Percentiles rank a stretch among this genome's conserved stretches.
These are phyloP conservation scores for Cercospora canescens DNA, from an alignment of 2,329 filamentous ascomycete species.

Conservation along the genomic window DNA sequence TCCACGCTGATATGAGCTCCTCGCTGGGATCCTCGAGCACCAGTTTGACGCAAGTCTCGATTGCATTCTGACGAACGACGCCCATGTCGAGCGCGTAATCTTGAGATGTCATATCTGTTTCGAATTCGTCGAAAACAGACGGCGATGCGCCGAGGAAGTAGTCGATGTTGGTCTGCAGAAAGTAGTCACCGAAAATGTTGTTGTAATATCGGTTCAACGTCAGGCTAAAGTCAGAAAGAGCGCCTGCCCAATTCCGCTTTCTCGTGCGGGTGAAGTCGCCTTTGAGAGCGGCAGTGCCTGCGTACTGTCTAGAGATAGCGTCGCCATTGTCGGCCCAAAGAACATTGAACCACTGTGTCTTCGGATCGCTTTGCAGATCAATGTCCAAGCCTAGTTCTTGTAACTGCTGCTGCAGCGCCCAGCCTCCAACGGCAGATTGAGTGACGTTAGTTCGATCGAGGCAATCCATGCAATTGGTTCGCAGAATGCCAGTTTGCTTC, in stretches of 20 bases:
- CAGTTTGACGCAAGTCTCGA: conserved; percentile 83
- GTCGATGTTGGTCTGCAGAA: conserved; percentile 94
- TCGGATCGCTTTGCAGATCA: conserved; percentile 71
- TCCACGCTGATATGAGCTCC: conserved; percentile 88
- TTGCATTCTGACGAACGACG: conserved; percentile 82
- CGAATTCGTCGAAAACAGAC: conserved; percentile 89
- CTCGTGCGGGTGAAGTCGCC: conserved; percentile 92
- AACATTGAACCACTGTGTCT: conserved; percentile 90
- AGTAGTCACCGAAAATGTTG: conserved; percentile 97
- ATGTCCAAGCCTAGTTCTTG: conserved; percentile 74
- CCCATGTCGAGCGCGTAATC: conserved; percentile 87
- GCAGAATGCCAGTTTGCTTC: conserved; percentile 72
- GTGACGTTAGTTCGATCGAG: conserved; percentile 94
- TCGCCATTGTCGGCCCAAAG: conserved; percentile 97
- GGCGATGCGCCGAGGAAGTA: conserved; percentile 85
- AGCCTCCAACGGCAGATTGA: conserved; percentile 85
- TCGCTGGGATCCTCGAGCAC: conserved; percentile 79
- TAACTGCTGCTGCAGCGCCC: conserved; percentile 78
- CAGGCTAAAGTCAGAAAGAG: conserved; percentile 85
- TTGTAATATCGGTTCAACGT: conserved; percentile 77
- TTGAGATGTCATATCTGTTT: conserved; percentile 86
- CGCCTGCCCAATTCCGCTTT: conserved; percentile 87
- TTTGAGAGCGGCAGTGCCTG: conserved; percentile 92
- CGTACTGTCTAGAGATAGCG: conserved; percentile 92
- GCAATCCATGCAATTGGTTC: conserved; percentile 99